phyloP scores from a whole-genome alignment of 2,329 filamentous ascomycete species.

The Dothiorella sarmentorum region DNA sequence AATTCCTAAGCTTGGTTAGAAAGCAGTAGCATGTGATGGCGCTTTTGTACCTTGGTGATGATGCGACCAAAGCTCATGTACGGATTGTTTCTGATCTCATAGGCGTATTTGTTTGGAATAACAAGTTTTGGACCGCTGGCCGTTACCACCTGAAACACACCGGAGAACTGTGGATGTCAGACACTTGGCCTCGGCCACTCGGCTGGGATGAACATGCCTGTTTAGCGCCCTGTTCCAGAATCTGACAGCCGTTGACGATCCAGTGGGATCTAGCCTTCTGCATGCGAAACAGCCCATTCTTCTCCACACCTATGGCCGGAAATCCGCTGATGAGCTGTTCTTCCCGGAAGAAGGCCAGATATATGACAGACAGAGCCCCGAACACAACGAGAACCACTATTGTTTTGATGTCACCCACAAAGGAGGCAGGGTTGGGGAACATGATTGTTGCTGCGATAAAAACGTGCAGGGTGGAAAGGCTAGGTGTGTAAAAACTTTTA shows the following conservation, averaged over 20 bases:
- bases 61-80: conserved; percentile 1
- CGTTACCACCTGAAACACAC: conserved; percentile 1
- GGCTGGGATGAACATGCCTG: neutral
- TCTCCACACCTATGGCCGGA: neutral
- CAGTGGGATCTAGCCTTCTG: neutral
- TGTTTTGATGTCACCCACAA: neutral
- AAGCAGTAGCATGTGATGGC: too few species aligned
- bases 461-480: neutral
- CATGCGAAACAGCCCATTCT: neutral
- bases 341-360: neutral
- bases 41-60: neutral
- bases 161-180: neutral
- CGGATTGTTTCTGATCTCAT: conserved; percentile 11
- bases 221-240: neutral
- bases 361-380: neutral
- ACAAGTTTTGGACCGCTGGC: conserved; percentile 2
- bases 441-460: neutral
- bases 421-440: neutral
- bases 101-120: conserved; percentile 5
- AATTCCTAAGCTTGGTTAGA: neutral
- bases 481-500: neutral
- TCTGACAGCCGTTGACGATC: conserved; percentile 2
- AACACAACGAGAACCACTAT: neutral
- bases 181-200: too few species aligned
- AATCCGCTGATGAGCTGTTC: neutral